Evolutionary conservation across 225 moss, liverwort and hornwort genomes (phyloP).

Genomic region (Physcomitrium patens): DNA sequence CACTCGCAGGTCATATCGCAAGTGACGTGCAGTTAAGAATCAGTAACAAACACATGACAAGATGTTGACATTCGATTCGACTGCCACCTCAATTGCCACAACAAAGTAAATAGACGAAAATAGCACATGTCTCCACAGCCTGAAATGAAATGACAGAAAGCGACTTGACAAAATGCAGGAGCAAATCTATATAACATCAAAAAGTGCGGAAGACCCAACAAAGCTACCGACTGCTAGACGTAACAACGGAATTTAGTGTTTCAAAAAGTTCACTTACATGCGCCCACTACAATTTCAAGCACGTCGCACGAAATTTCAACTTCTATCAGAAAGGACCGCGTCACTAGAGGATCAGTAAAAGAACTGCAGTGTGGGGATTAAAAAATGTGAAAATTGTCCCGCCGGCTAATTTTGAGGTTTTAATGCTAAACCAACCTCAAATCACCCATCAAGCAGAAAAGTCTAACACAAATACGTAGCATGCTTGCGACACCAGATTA

Average conservation of each 20-base stretch:
- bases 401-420: constrained; percentile 28
- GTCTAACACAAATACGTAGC: not conserved
- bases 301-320: not conserved
- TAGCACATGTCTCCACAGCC: not conserved
- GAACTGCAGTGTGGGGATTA: not conserved
- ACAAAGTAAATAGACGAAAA: constrained; percentile 2
- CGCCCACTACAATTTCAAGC: constrained; percentile 4
- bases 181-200: constrained; percentile 7
- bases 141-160: constrained; percentile 3
- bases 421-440: constrained; percentile 9
- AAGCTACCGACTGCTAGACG: constrained; percentile 6
- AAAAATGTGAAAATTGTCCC: not conserved
- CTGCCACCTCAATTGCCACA: constrained; percentile 26
- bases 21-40: not conserved
- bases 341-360: constrained; percentile 27
- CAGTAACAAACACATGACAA: constrained; percentile 8
- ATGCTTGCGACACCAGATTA: constrained; percentile 22
- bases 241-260: not conserved
- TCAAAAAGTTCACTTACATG: not conserved
- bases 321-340: not conserved
- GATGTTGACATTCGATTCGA: not conserved
- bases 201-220: constrained; percentile 1
- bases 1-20: constrained; percentile 10
- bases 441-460: constrained; percentile 11
- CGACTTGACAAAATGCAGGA: not conserved